These are phyloP conservation scores for Trapa incisa DNA, from an alignment of 345 rosid genomes.

Conservation along the genomic window DNA sequence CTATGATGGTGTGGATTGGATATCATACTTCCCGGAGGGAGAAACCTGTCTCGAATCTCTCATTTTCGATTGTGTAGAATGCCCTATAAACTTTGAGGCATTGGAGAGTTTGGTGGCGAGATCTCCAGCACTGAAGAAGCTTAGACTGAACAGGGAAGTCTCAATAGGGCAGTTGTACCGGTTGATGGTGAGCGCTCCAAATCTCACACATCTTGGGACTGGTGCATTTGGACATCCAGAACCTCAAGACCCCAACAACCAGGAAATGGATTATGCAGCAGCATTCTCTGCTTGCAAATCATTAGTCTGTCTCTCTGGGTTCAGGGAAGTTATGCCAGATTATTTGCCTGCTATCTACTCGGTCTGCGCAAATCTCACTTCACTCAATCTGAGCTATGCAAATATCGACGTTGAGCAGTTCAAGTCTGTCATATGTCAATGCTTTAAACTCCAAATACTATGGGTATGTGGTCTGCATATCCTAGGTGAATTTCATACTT, in stretches of 20 bases:
- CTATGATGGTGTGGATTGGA: conserved; percentile 68
- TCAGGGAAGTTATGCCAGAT: conserved; percentile 47
- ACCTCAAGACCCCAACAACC: conserved; percentile 26
- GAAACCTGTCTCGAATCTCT: conserved; percentile 50
- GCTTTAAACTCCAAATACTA: conserved; percentile 54
- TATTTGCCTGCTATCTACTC: conserved; percentile 61
- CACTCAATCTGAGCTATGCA: conserved; percentile 84
- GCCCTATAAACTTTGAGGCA: conserved; percentile 45
- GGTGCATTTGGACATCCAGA: conserved; percentile 51
- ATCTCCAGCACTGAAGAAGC: conserved; percentile 57
- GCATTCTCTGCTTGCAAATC: conserved; percentile 65
- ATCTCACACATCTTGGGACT: conserved; percentile 74
- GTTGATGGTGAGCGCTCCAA: conserved; percentile 51
- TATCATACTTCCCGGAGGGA: conserved; percentile 56
- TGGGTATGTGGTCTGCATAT: conserved; percentile 43
- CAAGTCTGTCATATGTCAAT: conserved; percentile 52
- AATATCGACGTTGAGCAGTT: conserved; percentile 54
- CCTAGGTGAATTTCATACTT: background rate
- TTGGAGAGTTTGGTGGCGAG: conserved; percentile 62
- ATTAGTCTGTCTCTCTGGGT: conserved; percentile 68
- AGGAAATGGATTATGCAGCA: conserved; percentile 42
- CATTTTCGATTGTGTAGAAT: conserved; percentile 58
- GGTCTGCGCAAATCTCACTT: conserved; percentile 61
- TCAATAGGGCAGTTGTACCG: conserved; percentile 48
- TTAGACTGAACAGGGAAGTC: conserved; percentile 45